Percentiles rank a stretch among this genome's conserved stretches.
Evolutionary conservation across 1,139 yeast genomes (phyloP).

Genomic region (Scheffersomyces illinoinensis): DNA sequence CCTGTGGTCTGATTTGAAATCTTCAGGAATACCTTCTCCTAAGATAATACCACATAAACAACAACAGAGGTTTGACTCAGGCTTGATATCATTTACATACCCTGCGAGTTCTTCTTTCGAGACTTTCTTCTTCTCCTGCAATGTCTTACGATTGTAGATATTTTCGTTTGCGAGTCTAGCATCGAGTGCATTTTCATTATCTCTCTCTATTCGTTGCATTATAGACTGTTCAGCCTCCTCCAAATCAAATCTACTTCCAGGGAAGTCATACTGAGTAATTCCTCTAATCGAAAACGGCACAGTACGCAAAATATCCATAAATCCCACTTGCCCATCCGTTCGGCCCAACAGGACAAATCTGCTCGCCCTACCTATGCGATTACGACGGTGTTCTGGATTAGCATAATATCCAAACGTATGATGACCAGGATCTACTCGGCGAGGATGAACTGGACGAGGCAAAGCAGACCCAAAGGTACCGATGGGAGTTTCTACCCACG

Average conservation of each 20-base stretch:
- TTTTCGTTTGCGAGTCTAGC: slow-evolving; percentile 33
- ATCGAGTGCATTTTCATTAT: slow-evolving; percentile 39
- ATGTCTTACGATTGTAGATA: slow-evolving; percentile 27
- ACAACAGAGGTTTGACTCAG: slow-evolving; percentile 48
- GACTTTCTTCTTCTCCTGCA: slow-evolving; percentile 27
- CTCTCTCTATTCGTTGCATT: slow-evolving; percentile 44
- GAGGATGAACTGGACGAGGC: neutral
- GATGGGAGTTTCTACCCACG: neutral
- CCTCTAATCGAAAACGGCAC: neutral
- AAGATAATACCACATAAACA: slow-evolving; percentile 68
- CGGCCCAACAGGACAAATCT: neutral
- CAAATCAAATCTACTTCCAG: neutral
- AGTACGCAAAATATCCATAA: neutral
- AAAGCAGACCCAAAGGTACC: neutral
- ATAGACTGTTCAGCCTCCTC: slow-evolving; percentile 31
- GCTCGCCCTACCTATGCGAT: neutral
- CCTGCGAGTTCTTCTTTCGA: slow-evolving; percentile 19
- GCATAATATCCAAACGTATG: neutral
- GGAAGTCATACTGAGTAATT: neutral
- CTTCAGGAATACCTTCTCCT: slow-evolving; percentile 69
- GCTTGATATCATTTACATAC: slow-evolving; percentile 40
- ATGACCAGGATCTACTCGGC: neutral
- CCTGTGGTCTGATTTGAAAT: slow-evolving; percentile 36
- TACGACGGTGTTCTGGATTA: neutral
- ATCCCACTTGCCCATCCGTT: neutral